A percentile compares a stretch with the other conserved stretches of the same genome.
Evolutionary conservation across 2,329 filamentous ascomycete species (phyloP).

Genomic region (Ceratocystiopsis brevicomis): DNA sequence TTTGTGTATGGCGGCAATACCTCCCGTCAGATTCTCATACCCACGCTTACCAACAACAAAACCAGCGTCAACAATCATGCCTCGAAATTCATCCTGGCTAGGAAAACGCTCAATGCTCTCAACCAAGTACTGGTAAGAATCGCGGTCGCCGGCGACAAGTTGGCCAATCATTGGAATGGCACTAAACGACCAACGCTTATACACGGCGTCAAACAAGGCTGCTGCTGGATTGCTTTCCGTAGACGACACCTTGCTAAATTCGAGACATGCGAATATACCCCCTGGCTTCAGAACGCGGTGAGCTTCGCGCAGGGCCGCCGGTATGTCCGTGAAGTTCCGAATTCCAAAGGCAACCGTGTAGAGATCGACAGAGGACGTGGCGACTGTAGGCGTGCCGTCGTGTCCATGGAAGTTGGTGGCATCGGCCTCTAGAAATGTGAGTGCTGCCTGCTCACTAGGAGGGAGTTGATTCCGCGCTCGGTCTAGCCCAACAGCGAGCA

Average conservation of each 20-base stretch:
- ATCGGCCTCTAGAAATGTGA: slow-evolving; percentile 74
- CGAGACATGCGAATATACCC: slow-evolving; percentile 87
- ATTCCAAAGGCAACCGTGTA: slow-evolving; percentile 98
- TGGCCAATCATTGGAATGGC: slow-evolving; percentile 93
- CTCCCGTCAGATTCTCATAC: slow-evolving; percentile 80
- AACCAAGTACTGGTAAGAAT: slow-evolving; percentile 95
- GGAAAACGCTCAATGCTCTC: slow-evolving; percentile 95
- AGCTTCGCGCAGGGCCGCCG: slow-evolving; percentile 63
- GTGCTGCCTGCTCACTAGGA: slow-evolving; percentile 33
- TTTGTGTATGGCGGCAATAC: slow-evolving; percentile 91
- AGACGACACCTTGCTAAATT: slow-evolving; percentile 65
- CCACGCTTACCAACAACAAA: slow-evolving; percentile 68
- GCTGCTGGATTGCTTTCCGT: slow-evolving; percentile 25
- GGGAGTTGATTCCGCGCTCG: slow-evolving; percentile 44
- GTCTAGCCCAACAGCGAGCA: slow-evolving; percentile 76
- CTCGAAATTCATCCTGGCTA: slow-evolving; percentile 62
- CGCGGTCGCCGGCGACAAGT: slow-evolving; percentile 78
- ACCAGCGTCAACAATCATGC: slow-evolving; percentile 68
- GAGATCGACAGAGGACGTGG: slow-evolving; percentile 60
- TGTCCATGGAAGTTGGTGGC: slow-evolving; percentile 46
- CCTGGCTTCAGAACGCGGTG: slow-evolving; percentile 81
- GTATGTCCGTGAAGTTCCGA: slow-evolving; percentile 88
- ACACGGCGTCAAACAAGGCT: slow-evolving; percentile 65
- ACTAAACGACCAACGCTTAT: slow-evolving; percentile 90
- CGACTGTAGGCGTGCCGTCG: slow-evolving; percentile 30